Evolutionary conservation across 768 basidiomycete genomes (phyloP), one percentile per base, ranked within the genome.

Genomic region (Naganishia vishniacii): DNA sequence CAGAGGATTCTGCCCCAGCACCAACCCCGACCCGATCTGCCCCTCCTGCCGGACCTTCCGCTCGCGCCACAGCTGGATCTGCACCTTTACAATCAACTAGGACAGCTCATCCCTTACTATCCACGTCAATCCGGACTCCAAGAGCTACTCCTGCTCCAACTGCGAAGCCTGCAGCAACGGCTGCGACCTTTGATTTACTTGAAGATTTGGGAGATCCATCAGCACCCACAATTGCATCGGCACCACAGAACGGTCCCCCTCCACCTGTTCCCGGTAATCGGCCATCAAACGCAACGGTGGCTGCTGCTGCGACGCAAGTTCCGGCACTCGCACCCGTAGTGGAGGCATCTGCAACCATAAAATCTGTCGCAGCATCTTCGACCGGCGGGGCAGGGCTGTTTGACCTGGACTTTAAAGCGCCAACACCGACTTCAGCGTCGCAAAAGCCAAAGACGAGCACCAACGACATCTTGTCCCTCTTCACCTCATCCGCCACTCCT

Each of bases 381-480:
- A 59, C 70, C 29, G 48, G 68, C 1, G 61, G 70, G 5, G 65
- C 68, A 6, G 71, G 69, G 47, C 66, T 77, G 40, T 77, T 77
- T 60, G 75, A 77, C 45, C 70, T 77, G 11, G 75, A 77, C 62
- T 77, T 77, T 70, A 65, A 69, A 28, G 66, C 75, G 20, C 73
- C 74, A 13, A 44, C 44, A 9, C 37, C 44, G 51, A 26, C 37
- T 2, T 20, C 65, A 13, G 29, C 47, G 4, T 64, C 72, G 0
- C 42, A 69, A 7, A 70, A 69, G 26, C 69, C 71, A 11, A 70
- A 72, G 42, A 70, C 68, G 0, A 69, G 67, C 53, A 75, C 74
- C 59, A 68, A 70, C 4, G 75, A 77, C 46, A 77, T 77, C 67
- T 72, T 77, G 70, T 74, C 74, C 6, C 63, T 77, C 13, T 77